These are phyloP conservation scores for Globisporangium okanoganense DNA, from an alignment of 352 stramenopile genomes.

Conservation along the genomic window DNA sequence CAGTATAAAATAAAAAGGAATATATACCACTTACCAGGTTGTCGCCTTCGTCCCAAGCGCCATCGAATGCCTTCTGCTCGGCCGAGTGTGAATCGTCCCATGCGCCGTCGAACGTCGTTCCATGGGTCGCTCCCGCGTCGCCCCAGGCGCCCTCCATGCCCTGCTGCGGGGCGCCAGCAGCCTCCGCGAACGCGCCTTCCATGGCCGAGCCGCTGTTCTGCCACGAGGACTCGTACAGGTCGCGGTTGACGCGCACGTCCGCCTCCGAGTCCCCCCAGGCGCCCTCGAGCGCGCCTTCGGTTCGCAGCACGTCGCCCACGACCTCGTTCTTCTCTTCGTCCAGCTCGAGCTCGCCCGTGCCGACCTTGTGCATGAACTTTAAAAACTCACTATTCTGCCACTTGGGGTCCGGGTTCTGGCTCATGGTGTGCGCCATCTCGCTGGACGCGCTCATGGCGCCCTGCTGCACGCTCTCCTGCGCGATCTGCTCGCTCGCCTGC, in stretches of 20 bases:
- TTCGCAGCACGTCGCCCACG: constrained; percentile 26
- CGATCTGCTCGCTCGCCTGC: constrained; percentile 18
- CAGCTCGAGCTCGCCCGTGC: constrained; percentile 64
- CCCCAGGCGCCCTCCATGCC: constrained; percentile 45
- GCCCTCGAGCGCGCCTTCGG: constrained; percentile 56
- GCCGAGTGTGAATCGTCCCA: constrained; percentile 45
- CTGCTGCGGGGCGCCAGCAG: constrained; percentile 19
- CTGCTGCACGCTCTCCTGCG: constrained; percentile 23
- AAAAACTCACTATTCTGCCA: constrained; percentile 87
- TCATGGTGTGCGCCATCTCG: constrained; percentile 77
- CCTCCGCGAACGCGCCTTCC: constrained; percentile 51
- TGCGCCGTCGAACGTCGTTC: constrained; percentile 34
- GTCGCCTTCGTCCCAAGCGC: constrained; percentile 53
- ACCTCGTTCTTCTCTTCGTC: constrained; percentile 80
- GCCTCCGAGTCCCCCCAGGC: constrained; percentile 45
- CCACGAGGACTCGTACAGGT: constrained; percentile 59
- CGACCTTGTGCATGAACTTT: constrained; percentile 84
- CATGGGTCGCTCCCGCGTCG: constrained; percentile 22
- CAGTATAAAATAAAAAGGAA: not conserved
- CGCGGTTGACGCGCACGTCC: constrained; percentile 53
- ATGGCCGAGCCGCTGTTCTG: constrained; percentile 34
- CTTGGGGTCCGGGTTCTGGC: constrained; percentile 71
- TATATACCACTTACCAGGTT: constrained; percentile 36
- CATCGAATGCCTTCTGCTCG: constrained; percentile 54
- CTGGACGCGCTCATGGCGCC: constrained; percentile 51